Evolutionary conservation across 2,329 filamentous ascomycete species (phyloP), one percentile per base, ranked within the genome.

Genomic region (Fonsecaea multimorphosa): DNA sequence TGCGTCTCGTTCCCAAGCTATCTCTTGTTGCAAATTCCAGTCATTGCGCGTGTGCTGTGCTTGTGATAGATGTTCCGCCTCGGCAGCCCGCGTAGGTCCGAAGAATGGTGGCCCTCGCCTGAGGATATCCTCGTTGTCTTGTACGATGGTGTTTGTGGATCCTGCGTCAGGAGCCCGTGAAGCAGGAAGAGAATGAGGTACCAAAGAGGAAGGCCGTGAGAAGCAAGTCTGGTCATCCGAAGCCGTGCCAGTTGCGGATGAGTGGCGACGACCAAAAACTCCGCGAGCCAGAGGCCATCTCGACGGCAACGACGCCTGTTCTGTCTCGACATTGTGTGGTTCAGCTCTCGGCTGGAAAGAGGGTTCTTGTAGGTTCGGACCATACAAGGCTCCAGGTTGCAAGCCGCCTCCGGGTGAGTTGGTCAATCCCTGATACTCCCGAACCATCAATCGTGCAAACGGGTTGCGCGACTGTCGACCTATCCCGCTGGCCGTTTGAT

Each of bases 1-100:
- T 22, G 52, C 6, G 31, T 54, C 49, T 14, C 49, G 49, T 53
- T 53, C 52, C 31, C 52, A 34, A 19, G 31, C 31, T 22, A 54
- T 9, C 19, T 34, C 31, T 34, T 54, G 27, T 19, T 54, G 52
- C 6, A 54, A 32, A 1, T n/a, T 22, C 27, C 14, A 27, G 14
- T 54, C 52, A 6, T 54, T 3, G 31, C 29, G 52, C 19, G 27
- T 31, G 16, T 54, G 27, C 27, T 34, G 52, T 34, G 16, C 16
- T 54, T 31, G 27, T 31, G 2, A 9, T 34, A n/a, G 27, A 19
- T 27, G 16, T 34, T 54, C 27, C 16, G 16, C 27, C 27, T 31
- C 52, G n/a, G 29, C 52, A 31, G 27, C 52, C n/a, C 27, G 27
- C 9, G 31, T n/a, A 14, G 31, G n/a, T 1, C 3, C 14, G 31